phyloP scores from a whole-genome alignment of 2,329 filamentous ascomycete genomes.

The Rachicladosporium sp. region DNA sequence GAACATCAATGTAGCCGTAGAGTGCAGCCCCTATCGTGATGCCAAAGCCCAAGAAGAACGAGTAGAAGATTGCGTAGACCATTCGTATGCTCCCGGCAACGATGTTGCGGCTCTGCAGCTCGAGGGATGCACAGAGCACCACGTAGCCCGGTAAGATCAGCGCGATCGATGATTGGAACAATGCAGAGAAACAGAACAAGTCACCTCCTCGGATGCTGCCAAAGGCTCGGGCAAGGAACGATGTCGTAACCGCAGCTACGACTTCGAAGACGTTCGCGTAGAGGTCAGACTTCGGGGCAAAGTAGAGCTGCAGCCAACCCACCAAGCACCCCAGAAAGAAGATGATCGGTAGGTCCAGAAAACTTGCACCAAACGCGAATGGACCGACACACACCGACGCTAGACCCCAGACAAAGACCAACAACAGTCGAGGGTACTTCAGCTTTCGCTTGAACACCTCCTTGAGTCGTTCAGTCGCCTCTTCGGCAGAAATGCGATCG shows the following conservation, averaged over 20 bases:
- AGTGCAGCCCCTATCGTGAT: slow-evolving; percentile 39
- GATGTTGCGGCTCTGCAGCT: slow-evolving; percentile 35
- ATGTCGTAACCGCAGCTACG: slow-evolving; percentile 35
- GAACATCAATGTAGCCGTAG: slow-evolving; percentile 35
- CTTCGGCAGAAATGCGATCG: slow-evolving; percentile 58
- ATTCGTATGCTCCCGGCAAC: slow-evolving; percentile 39
- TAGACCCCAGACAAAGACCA: slow-evolving; percentile 58
- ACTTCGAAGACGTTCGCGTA: slow-evolving; percentile 45
- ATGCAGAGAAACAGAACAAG: slow-evolving; percentile 38
- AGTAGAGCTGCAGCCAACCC: slow-evolving; percentile 59
- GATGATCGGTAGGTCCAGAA: slow-evolving; percentile 64
- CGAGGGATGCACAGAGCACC: slow-evolving; percentile 36
- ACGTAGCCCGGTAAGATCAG: slow-evolving; percentile 39
- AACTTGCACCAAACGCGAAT: slow-evolving; percentile 65
- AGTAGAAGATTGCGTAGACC: slow-evolving; percentile 42
- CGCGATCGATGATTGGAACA: slow-evolving; percentile 37
- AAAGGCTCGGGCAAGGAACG: slow-evolving; percentile 36
- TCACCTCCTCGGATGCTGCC: slow-evolving; percentile 32
- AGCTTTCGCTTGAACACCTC: slow-evolving; percentile 45
- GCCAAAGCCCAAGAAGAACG: slow-evolving; percentile 39
- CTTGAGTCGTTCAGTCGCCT: slow-evolving; percentile 51
- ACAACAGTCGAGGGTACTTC: slow-evolving; percentile 38
- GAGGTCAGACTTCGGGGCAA: slow-evolving; percentile 61
- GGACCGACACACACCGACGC: slow-evolving; percentile 66
- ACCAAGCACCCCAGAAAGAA: slow-evolving; percentile 65